These are phyloP conservation scores for Scutellaria minor DNA, from an alignment of 257 asterid genomes.

Conservation along the genomic window DNA sequence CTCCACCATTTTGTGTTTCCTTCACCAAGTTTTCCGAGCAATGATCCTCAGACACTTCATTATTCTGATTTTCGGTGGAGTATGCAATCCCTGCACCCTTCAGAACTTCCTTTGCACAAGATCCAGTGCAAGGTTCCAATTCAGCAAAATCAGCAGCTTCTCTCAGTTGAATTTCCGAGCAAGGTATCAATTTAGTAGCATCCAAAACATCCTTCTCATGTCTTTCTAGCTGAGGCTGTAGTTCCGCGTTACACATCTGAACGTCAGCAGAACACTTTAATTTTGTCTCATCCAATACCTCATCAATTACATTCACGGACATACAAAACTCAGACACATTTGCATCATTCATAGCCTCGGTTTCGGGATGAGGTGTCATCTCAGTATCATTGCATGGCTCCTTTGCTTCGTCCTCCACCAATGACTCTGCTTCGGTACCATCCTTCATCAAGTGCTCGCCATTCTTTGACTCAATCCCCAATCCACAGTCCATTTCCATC, in stretches of 20 bases:
- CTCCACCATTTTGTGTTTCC: constrained; percentile 42
- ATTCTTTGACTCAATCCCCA: constrained; percentile 42
- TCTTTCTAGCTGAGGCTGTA: constrained; percentile 35
- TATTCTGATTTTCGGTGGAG: constrained; percentile 26
- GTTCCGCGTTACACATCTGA: constrained; percentile 37
- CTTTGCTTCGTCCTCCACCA: constrained; percentile 42
- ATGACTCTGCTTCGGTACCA: constrained; percentile 40
- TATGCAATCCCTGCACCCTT: constrained; percentile 36
- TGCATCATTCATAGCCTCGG: constrained; percentile 30
- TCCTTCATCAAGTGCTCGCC: constrained; percentile 39
- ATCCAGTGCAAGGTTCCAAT: constrained; percentile 29
- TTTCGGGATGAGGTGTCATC: constrained; percentile 29
- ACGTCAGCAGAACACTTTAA: constrained; percentile 30
- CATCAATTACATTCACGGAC: constrained; percentile 32
- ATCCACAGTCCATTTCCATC: constrained; percentile 45
- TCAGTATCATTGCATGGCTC: constrained; percentile 34
- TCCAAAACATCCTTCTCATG: constrained; percentile 49
- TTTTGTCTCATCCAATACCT: constrained; percentile 35
- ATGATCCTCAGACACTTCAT: constrained; percentile 29
- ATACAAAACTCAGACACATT: constrained; percentile 25
- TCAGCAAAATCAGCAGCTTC: constrained; percentile 28
- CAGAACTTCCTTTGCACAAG: constrained; percentile 29
- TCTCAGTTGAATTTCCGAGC: constrained; percentile 31
- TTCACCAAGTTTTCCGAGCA: constrained; percentile 27
- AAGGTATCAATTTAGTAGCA: constrained; percentile 39